Conservation (phyloP, 2,329 filamentous ascomycete genomes). For the Colletotrichum sp. region DNA sequence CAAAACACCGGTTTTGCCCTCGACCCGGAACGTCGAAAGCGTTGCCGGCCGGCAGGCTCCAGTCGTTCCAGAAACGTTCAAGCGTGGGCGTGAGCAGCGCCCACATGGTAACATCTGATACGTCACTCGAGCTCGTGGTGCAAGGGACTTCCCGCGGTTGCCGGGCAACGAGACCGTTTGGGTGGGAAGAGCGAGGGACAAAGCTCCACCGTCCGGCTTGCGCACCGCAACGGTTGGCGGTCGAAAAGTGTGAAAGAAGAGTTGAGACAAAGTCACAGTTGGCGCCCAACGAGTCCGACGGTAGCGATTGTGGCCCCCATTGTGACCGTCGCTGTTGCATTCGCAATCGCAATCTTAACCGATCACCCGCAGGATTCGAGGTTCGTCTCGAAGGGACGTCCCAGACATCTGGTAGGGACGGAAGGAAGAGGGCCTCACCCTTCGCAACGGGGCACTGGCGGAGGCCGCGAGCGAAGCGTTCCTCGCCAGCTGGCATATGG, state of each 20-base stretch:
- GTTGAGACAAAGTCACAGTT: background rate
- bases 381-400: background rate
- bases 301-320: background rate
- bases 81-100: background rate
- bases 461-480: background rate
- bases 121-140: conserved; percentile 14
- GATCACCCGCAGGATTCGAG: background rate
- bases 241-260: background rate
- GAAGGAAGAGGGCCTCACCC: background rate
- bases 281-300: background rate
- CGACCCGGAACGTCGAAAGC: background rate
- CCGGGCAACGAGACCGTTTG: conserved; percentile 17
- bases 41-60: background rate
- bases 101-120: conserved; percentile 13
- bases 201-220: background rate
- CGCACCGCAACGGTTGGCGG: background rate
- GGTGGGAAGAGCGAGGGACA: background rate
- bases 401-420: background rate
- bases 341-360: background rate
- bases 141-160: conserved; percentile 22
- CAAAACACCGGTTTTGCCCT: background rate
- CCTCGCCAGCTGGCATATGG: background rate
- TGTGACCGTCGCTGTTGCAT: background rate
- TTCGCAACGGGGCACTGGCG: background rate
- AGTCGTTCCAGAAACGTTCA: background rate